Base-by-base conservation (phyloP, 2,329 filamentous ascomycete genomes). In the Fusarium foetens region DNA sequence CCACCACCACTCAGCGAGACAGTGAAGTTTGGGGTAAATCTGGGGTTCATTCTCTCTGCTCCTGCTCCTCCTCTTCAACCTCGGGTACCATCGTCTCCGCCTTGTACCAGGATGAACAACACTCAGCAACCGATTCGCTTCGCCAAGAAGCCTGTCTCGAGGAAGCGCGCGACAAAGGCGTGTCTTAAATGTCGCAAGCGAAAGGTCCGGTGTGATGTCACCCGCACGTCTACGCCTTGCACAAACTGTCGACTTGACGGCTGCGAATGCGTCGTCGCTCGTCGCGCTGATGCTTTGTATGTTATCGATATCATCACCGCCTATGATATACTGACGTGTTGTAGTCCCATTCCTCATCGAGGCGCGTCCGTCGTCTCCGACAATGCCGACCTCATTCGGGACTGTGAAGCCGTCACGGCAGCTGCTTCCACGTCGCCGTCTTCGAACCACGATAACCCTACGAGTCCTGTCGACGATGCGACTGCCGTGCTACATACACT, bases 141-240 rank as follows among this genome's bases (percentile, higher is more conserved):
- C 39, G 71, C 71, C 59, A 75, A 70, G 59, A 73, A 73, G 60
- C 42, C 60, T 11, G 69, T 60, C n/a, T 75, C 72, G 21, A 52
- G 72, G 29, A 71, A 75, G 45, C 66, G 73, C 21, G 73, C 73
- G 12, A 54, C 72, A 12, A 75, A 72, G 41, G 73, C 73, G 1
- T 75, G 73, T 17, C 72, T 75, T 35, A 75, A 66, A 42, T 75
- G 73, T 38, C 72, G 73, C 12, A 69, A 64, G 39, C 43, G 73
- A 49, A 75, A 75, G 57, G 73, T 75, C 12, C 65, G 73, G 6
- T 75, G 73, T 45, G 73, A 75, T 58, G 73, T 75, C 27, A 75
- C 73, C 0, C 63, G 73, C 17, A 75, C 73, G 8, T 60, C 63
- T 2, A 53, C 68, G 35, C 72, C 73, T 2, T 75, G 73, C 14